A percentile compares a stretch with the other conserved stretches of the same genome.
Conservation (phyloP, 306 rosid species). For the Cicer arietinum region DNA sequence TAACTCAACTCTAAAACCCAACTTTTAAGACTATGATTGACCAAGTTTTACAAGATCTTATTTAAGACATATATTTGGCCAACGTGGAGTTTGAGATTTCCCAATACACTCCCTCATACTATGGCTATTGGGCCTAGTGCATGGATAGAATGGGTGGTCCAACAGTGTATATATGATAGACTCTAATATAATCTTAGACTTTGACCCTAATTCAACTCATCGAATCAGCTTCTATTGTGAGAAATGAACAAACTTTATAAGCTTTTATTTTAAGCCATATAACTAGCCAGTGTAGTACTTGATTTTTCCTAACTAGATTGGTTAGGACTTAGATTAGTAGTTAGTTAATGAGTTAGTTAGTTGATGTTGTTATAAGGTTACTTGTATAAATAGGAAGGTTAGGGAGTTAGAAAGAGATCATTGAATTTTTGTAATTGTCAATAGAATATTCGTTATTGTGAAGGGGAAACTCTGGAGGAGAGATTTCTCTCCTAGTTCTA, state of each 20-base stretch:
- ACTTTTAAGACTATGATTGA: not conserved
- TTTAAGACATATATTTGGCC: not conserved
- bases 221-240: not conserved
- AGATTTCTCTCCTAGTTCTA: too few species aligned
- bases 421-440: too few species aligned
- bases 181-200: not conserved
- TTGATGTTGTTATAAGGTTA: too few species aligned
- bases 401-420: too few species aligned
- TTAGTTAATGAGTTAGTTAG: too few species aligned
- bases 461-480: too few species aligned
- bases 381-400: too few species aligned
- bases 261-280: not conserved
- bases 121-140: not conserved
- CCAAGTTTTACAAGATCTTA: not conserved
- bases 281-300: too few species aligned
- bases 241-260: not conserved
- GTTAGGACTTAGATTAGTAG: too few species aligned
- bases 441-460: too few species aligned
- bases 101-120: not conserved
- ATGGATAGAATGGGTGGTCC: not conserved
- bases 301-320: too few species aligned
- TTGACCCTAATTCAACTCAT: not conserved
- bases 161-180: not conserved
- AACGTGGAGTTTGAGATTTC: not conserved
- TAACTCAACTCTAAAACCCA: not conserved